Evolutionary conservation across 2,329 filamentous ascomycete species (phyloP), one percentile per base, ranked within the genome.

Genomic region (Diaporthe citri): DNA sequence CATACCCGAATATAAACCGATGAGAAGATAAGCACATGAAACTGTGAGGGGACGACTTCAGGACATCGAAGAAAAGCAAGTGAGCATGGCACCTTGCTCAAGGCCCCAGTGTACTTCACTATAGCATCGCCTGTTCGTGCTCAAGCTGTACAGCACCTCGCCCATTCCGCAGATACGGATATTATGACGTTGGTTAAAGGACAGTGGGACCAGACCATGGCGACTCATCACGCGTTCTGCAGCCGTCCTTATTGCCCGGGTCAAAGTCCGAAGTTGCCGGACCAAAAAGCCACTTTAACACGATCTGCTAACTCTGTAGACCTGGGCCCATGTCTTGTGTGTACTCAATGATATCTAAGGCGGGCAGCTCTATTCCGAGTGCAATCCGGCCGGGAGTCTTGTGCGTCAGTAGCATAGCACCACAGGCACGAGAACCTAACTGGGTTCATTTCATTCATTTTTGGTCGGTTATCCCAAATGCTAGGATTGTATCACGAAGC

Each of bases 391-490:
- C 22, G 15, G 22, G 31, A 13, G n/a, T 28, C 13, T 13, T n/a
- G 22, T 22, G 31, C 7, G 34, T 31, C 13, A 9, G 46, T 9
- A 36, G 34, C 34, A 34, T 10, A 22, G 64, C 48, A 69, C 51
- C 48, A 55, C 46, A 69, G 25, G 64, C 2, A 52, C 34, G 34
- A 36, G 55, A 36, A 28, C 64, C 31, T 72, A 41, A 31, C 31
- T 60, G 55, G 70, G 62, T 75, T 76, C 73, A 73, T 57, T 73
- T 76, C 71, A 66, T 73, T 76, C 69, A 46, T 75, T 59, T 76
- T 76, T 74, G 72, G 72, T 73, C 67, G 51, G 28, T 69, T 71
- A 43, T 72, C 75, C 69, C 73, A 66, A 70, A 69, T 64, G 62
- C 75, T 71, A 72, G 41, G 55, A 59, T 59, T 59, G 57, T 59